Base-by-base conservation (phyloP, 75 land plant species). In the Cryptomeria japonica region DNA sequence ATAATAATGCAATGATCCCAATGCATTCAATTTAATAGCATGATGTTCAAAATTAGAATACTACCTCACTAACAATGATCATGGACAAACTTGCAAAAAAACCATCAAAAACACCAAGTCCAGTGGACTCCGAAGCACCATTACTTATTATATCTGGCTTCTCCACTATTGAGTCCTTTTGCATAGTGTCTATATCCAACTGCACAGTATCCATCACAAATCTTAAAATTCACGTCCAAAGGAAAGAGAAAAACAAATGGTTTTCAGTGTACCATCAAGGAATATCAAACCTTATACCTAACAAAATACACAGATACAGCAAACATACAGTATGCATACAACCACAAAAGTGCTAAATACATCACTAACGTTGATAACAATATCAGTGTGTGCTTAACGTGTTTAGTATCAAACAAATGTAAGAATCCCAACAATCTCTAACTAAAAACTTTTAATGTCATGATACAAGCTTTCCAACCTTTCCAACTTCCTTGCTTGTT, bases 61-160 rank as follows among this genome's bases (percentile, higher is more conserved):
- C 39, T 25, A 98, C 99, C 99, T 98, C 99, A 88, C 96, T 98
- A 58, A 98, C 99, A 41, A 98, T 47, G 34, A 98, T 98, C 97
- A 98, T 98, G 9, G 99, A 98, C 39, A 98, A 93, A 88, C 99
- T 98, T 85, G 99, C 90, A 86, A 97, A 89, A 58, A 96, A 91
- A 2, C 99, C 99, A 92, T 98, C 99, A 72, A 95, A 90, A 25
- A 97, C 51, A 44, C 99, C 99, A 55, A 91, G 93, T 51, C 97
- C 95, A 85, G 3, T 13, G n/a, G 93, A 84, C 38, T 82, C 92
- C 32, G 51, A n/a, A 88, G 42, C 88, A 44, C 49, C 49, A 80
- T 36, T 84, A 86, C 16, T 80, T 25, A 64, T 64, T 22, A 61
- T 22, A 85, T 64, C 76, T 83, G 36, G 49, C 6, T 47, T 64